Evolutionary conservation across 805 yeast species (phyloP), one percentile per base, ranked within the genome.

Genomic region (Tetrapisispora phaffii): DNA sequence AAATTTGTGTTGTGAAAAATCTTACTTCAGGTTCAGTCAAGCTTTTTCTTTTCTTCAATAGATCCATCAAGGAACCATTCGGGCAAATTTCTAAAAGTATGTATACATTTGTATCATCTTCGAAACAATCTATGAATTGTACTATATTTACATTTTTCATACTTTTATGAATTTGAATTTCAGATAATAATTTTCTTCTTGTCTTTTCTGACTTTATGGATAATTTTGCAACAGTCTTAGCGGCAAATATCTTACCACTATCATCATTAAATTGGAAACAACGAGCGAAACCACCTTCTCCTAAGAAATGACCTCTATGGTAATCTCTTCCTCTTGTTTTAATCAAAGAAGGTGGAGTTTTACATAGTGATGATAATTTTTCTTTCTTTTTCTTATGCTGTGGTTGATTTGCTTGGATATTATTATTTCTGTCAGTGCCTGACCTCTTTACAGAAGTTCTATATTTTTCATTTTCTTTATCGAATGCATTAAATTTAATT

Each of bases 241-340:
- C 98, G 16, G 97, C 98, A 65, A 73, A 90, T 2, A 85, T 75
- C 58, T 78, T 77, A 31, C 97, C 97, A 50, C 77, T 71, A 48
- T 87, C 82, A 65, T 88, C 95, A 61, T 84, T 86, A 74, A 90
- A 90, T 64, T 90, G 96, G 69, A 90, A 90, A 61, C 98, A 90
- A 59, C 97, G 78, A n/a, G 97, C 98, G 71, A 90, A 90, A 0
- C 98, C 98, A 47, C 98, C 98, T 68, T 89, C 97, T 29, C 97
- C 97, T 34, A 90, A 71, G 57, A 88, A 88, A 47, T 73, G 73
- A 2, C 97, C 97, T 60, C 97, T 76, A 50, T 84, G 85, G 64
- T 84, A 90, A 55, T 87, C 94, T 59, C 85, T 77, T 34, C 96
- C 96, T 66, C 88, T 76, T 35, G 93, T 85, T 55, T 89, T 76